Conservation (phyloP, 495 filamentous ascomycete species). For the Penicillium macrosclerotiorum region DNA sequence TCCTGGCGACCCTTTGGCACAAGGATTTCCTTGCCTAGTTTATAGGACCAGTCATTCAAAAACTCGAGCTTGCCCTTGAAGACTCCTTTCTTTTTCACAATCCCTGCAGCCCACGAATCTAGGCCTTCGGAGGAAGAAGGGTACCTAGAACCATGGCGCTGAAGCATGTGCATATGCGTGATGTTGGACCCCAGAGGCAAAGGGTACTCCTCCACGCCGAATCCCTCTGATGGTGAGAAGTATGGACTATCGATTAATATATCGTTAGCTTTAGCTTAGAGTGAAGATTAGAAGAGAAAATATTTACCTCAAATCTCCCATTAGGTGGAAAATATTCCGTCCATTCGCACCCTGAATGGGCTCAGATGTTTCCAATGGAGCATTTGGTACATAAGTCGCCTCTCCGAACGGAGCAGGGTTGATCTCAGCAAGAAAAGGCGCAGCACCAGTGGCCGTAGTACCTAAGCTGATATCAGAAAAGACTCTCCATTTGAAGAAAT, state of each 20-base stretch:
- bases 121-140: constrained; percentile 33
- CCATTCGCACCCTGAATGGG: constrained; percentile 52
- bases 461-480: constrained; percentile 32
- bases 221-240: constrained; percentile 34
- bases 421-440: constrained; percentile 56
- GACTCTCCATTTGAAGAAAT: not conserved
- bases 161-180: constrained; percentile 50
- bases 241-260: constrained; percentile 15
- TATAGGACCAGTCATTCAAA: constrained; percentile 51
- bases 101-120: constrained; percentile 27
- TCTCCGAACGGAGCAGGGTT: constrained; percentile 50
- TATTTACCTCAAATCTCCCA: constrained; percentile 44
- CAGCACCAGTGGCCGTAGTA: constrained; percentile 54
- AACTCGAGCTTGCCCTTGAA: constrained; percentile 51
- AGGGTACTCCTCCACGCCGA: constrained; percentile 56
- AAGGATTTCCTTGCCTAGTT: constrained; percentile 44
- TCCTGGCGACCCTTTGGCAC: constrained; percentile 52
- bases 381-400: constrained; percentile 51
- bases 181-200: constrained; percentile 55
- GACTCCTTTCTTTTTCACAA: constrained; percentile 29
- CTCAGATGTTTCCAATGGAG: constrained; percentile 55
- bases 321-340: constrained; percentile 54
- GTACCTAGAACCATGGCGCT: constrained; percentile 45
- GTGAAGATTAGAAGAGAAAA: too few relatives aligned
- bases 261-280: too few relatives aligned